Percentiles rank a stretch among this genome's conserved stretches.
Conservation (phyloP, 225 moss, liverwort and hornwort genomes). For the Polytrichum commune region DNA sequence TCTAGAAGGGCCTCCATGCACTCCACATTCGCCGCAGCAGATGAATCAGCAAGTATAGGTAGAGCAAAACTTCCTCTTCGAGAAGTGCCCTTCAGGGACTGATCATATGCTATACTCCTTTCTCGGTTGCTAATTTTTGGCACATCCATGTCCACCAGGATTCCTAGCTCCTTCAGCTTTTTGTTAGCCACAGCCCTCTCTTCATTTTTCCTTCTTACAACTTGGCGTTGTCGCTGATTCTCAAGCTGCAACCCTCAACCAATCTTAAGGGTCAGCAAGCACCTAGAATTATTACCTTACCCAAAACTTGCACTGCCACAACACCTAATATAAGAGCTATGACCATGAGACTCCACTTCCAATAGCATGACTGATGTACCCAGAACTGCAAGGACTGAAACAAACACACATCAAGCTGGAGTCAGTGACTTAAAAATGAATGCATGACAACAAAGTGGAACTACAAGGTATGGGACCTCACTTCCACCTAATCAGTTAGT, state of each 20-base stretch:
- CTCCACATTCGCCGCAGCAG: constrained; percentile 38
- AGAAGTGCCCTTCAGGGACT: constrained; percentile 31
- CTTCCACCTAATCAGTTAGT: no score
- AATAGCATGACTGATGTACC: no score
- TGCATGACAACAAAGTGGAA: no score
- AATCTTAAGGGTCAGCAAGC: no score
- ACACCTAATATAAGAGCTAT: no score
- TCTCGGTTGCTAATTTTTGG: constrained; percentile 52
- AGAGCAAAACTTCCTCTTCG: constrained; percentile 40
- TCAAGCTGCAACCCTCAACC: constrained; percentile 40
- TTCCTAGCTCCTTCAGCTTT: constrained; percentile 62
- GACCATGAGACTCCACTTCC: no score
- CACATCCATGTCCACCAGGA: constrained; percentile 46
- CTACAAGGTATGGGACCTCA: no score
- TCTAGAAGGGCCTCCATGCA: constrained; percentile 61
- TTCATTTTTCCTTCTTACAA: constrained; percentile 52
- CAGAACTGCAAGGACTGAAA: no score
- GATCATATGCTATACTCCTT: constrained; percentile 44
- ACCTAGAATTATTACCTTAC: no score
- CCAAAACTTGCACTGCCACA: no score
- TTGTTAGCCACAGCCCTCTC: constrained; percentile 59
- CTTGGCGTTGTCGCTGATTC: constrained; percentile 67
- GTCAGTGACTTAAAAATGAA: no score
- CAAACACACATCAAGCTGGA: no score
- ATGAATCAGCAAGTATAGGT: constrained; percentile 11